phyloP scores from a whole-genome alignment of 306 rosid genomes.

The Cucurbita pepo region DNA sequence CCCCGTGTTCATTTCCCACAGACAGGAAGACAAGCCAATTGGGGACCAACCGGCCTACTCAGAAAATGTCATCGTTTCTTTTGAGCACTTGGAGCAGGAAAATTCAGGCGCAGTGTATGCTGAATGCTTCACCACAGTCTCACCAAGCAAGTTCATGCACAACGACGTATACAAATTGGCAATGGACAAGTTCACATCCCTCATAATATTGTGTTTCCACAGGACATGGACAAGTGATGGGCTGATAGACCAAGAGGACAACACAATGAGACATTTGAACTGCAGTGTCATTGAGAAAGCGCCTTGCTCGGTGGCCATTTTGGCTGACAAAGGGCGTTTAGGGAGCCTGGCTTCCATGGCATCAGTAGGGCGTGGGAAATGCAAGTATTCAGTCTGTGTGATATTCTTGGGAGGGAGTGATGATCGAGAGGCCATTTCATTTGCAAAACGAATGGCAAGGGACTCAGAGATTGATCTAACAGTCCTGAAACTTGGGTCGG shows the following conservation, averaged over 20 bases:
- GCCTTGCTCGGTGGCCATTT: background rate
- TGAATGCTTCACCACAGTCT: conserved; percentile 28
- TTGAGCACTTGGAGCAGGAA: conserved; percentile 23
- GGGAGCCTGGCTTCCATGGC: conserved; percentile 2
- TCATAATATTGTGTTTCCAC: conserved; percentile 25
- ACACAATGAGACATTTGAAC: background rate
- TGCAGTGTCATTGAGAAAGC: background rate
- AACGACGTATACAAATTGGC: conserved; percentile 44
- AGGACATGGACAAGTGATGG: conserved; percentile 4
- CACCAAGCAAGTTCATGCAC: conserved; percentile 34
- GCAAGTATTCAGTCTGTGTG: conserved; percentile 19
- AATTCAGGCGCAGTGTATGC: conserved; percentile 3
- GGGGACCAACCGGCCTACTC: conserved; percentile 2
- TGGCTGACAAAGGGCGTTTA: background rate
- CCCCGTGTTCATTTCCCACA: conserved; percentile 40
- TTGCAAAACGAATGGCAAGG: conserved; percentile 31
- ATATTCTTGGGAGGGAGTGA: conserved; percentile 60
- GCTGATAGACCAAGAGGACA: background rate
- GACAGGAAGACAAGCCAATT: conserved; percentile 13
- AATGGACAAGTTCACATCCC: conserved; percentile 21
- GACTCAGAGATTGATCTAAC: conserved; percentile 14
- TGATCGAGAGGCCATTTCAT: conserved; percentile 45
- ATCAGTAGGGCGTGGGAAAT: background rate
- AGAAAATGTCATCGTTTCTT: conserved; percentile 19
- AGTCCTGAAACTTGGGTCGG: conserved; percentile 1